Evolutionary conservation across 768 basidiomycete genomes (phyloP).

Genomic region (Serendipita sp.): DNA sequence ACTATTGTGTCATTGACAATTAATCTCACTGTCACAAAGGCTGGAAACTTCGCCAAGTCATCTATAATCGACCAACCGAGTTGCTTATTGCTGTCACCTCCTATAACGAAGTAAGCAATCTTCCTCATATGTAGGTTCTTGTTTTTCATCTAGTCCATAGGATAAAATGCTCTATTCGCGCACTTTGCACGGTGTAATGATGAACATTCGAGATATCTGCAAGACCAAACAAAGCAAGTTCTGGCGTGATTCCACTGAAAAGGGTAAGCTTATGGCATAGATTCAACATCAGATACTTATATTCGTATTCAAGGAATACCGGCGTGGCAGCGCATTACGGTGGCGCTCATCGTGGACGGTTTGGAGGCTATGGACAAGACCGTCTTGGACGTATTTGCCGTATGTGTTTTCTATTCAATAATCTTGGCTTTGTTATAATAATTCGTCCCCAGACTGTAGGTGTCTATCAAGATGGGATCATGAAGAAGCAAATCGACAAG

Average conservation of each 20-base stretch:
- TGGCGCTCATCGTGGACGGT: slow-evolving; percentile 84
- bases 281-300: not conserved
- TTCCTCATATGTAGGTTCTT: slow-evolving; percentile 34
- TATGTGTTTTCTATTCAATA: not conserved
- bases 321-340: slow-evolving; percentile 82
- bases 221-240: slow-evolving; percentile 89
- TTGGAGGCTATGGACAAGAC: slow-evolving; percentile 85
- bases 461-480: slow-evolving; percentile 87
- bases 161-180: slow-evolving; percentile 22
- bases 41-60: slow-evolving; percentile 50
- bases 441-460: slow-evolving; percentile 59
- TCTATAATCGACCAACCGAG: slow-evolving; percentile 83
- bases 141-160: slow-evolving; percentile 15
- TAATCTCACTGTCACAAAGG: slow-evolving; percentile 19
- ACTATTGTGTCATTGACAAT: not conserved
- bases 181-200: slow-evolving; percentile 89
- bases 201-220: slow-evolving; percentile 96
- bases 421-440: slow-evolving; percentile 58
- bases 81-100: slow-evolving; percentile 87
- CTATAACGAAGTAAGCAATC: slow-evolving; percentile 83
- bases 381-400: slow-evolving; percentile 20
- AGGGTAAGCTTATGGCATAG: slow-evolving; percentile 29
- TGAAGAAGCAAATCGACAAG: slow-evolving; percentile 56
- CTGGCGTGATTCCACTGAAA: slow-evolving; percentile 70
- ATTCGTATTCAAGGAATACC: slow-evolving; percentile 28